Evolutionary conservation across 306 rosid genomes (phyloP), one percentile per base, ranked within the genome.

Genomic region (Dryas octopetala): DNA sequence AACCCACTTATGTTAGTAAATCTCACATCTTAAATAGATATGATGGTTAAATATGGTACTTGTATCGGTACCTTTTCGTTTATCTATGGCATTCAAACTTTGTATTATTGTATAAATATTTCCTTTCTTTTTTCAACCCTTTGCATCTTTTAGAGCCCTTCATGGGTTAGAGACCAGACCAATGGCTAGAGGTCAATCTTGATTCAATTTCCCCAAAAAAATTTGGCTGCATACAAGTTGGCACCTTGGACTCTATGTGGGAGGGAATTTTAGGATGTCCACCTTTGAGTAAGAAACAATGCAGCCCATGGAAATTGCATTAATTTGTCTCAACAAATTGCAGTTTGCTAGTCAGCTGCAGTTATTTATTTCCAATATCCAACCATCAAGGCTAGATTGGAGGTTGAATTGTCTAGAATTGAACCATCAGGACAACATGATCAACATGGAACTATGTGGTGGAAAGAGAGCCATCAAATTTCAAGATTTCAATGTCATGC

Each of bases 261-360:
- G 32, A 28, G 32, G 32, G 32, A 28, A 28, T 28, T 28, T 28
- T 28, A 28, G 32, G 32, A 28, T 28, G 32, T 28, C 32, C 14
- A 4, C 19, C 48, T 6, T 15, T 40, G 68, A 41, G 68, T 63
- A 41, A 63, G 68, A 4, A 41, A 63, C 17, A 63, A 41, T 63
- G 26, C 14, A 50, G 47, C 19, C 28, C 60, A 51, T 17, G 23
- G 12, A 28, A 38, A 15, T 7, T 50, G 11, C 43, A 49, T 67
- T 67, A 48, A 15, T 50, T 32, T 50, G 45, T 28, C 66, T 50
- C 73, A 68, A 68, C 61, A 32, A 68, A 68, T 8, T 15, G 61
- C 73, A 68, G 59, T 68, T 32, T 68, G 32, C 19, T 13, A 50
- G 61, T 51, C 4, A 9, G 47, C 61, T 16, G 61, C 28, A 12